These are phyloP conservation scores for Entonaema liquescens DNA, from an alignment of 495 filamentous ascomycete genomes.

Conservation along the genomic window DNA sequence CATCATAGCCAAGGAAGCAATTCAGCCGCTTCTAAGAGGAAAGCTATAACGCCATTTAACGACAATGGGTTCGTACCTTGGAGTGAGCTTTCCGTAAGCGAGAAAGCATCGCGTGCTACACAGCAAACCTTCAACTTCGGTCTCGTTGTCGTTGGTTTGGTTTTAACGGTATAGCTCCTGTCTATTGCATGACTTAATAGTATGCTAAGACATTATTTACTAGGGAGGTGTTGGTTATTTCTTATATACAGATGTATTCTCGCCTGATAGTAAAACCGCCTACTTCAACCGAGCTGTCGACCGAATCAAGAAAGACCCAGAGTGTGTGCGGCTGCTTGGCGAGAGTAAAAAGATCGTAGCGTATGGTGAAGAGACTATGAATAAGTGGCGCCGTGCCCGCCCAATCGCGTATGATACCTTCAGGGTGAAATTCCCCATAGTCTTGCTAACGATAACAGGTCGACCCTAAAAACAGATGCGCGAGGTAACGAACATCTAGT, in stretches of 20 bases:
- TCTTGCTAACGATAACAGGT: slow-evolving; percentile 55
- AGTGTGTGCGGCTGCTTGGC: slow-evolving; percentile 79
- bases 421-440: not conserved
- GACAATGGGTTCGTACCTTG: slow-evolving; percentile 84
- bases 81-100: slow-evolving; percentile 73
- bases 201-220: slow-evolving; percentile 23
- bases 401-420: slow-evolving; percentile 75
- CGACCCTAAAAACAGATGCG: slow-evolving; percentile 71
- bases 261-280: slow-evolving; percentile 80
- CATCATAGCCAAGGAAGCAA: slow-evolving; percentile 38
- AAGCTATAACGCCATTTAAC: slow-evolving; percentile 79
- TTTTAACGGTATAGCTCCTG: slow-evolving; percentile 68
- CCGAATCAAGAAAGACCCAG: slow-evolving; percentile 74
- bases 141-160: slow-evolving; percentile 76
- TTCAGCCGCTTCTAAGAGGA: slow-evolving; percentile 51
- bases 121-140: slow-evolving; percentile 91
- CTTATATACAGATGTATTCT: slow-evolving; percentile 87
- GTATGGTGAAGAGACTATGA: slow-evolving; percentile 83
- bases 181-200: not conserved
- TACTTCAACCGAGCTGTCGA: slow-evolving; percentile 91
- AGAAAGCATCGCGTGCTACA: slow-evolving; percentile 86
- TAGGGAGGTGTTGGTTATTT: slow-evolving; percentile 80
- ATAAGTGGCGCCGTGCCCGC: slow-evolving; percentile 84
- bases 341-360: slow-evolving; percentile 77
- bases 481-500: slow-evolving; percentile 81